A percentile compares a stretch with the other conserved stretches of the same genome.
Evolutionary conservation across 805 yeast genomes (phyloP).

Genomic region (Tetrapisispora fleetii): DNA sequence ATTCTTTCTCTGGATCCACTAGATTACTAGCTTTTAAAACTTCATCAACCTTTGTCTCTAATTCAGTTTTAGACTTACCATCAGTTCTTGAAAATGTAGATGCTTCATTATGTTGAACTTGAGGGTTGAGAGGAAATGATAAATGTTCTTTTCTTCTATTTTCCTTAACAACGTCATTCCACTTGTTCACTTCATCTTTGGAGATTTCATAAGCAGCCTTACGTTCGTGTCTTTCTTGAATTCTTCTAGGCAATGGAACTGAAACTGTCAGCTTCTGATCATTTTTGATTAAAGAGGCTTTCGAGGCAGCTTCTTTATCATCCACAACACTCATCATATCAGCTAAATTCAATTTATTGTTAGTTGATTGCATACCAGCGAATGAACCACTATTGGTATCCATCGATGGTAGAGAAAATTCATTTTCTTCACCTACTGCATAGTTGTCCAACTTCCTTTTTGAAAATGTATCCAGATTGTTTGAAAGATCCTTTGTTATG

Average conservation of each 20-base stretch:
- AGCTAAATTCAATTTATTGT: conserved; percentile 45
- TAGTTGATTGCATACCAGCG: not conserved
- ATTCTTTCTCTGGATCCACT: conserved; percentile 61
- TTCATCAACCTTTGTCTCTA: conserved; percentile 56
- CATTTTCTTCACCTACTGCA: conserved; percentile 54
- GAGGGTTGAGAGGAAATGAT: conserved; percentile 52
- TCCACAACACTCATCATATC: conserved; percentile 69
- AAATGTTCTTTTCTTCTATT: conserved; percentile 80
- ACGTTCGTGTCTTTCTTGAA: conserved; percentile 78
- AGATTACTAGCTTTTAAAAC: conserved; percentile 58
- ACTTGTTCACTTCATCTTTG: conserved; percentile 73
- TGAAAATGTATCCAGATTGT: conserved; percentile 25
- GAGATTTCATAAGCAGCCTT: conserved; percentile 85
- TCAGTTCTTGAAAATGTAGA: conserved; percentile 43
- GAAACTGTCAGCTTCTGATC: conserved; percentile 36
- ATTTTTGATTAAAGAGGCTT: conserved; percentile 36
- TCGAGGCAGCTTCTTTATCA: conserved; percentile 37
- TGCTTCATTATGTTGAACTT: conserved; percentile 36
- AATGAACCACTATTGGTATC: not conserved
- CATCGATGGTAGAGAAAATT: conserved; percentile 53
- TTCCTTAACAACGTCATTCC: conserved; percentile 75
- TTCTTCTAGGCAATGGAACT: conserved; percentile 75
- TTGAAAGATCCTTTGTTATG: conserved; percentile 31
- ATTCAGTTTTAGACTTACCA: conserved; percentile 42
- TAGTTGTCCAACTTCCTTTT: conserved; percentile 42